Evolutionary conservation across 208 protist genomes (phyloP).

Genomic region (Leishmania amazonensis): DNA sequence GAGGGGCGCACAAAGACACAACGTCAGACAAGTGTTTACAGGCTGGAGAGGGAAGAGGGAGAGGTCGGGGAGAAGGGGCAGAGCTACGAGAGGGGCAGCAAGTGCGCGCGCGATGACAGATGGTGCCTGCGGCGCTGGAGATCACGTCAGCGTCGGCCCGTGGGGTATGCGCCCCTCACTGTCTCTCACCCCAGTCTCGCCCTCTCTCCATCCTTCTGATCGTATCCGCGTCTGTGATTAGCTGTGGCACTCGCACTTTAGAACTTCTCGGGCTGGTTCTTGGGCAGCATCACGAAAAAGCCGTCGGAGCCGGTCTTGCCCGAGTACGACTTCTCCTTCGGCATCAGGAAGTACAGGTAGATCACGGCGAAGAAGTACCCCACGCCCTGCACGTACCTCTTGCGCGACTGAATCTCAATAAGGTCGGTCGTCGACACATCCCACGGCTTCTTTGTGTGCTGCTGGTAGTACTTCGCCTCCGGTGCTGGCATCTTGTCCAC

Average conservation of each 20-base stretch:
- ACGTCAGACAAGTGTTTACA: not conserved
- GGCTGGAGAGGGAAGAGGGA: not conserved
- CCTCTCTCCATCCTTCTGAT: not conserved
- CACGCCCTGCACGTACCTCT: constrained; percentile 86
- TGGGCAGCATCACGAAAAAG: constrained; percentile 84
- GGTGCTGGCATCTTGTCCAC: constrained; percentile 84
- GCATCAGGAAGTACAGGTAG: constrained; percentile 90
- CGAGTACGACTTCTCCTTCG: constrained; percentile 92
- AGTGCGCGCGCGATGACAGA: not conserved
- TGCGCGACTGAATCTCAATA: constrained; percentile 88
- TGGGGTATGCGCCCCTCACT: not conserved
- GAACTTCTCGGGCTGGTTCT: constrained; percentile 87
- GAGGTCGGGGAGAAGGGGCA: not conserved
- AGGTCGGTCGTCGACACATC: constrained; percentile 88
- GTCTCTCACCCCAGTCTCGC: not conserved
- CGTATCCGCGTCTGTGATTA: not conserved
- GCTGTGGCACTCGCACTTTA: constrained; percentile 27
- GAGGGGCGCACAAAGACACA: not conserved
- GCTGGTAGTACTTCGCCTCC: constrained; percentile 91
- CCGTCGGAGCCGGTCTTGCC: constrained; percentile 85
- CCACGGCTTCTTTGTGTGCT: constrained; percentile 87
- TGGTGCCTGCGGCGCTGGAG: not conserved
- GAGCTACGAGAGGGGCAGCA: not conserved
- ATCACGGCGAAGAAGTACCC: constrained; percentile 68
- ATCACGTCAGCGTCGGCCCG: not conserved